Percentiles rank a stretch among this genome's conserved stretches.
phyloP scores from a whole-genome alignment of 192 early-diverging fungal genomes.

The Coemansia sp. region DNA sequence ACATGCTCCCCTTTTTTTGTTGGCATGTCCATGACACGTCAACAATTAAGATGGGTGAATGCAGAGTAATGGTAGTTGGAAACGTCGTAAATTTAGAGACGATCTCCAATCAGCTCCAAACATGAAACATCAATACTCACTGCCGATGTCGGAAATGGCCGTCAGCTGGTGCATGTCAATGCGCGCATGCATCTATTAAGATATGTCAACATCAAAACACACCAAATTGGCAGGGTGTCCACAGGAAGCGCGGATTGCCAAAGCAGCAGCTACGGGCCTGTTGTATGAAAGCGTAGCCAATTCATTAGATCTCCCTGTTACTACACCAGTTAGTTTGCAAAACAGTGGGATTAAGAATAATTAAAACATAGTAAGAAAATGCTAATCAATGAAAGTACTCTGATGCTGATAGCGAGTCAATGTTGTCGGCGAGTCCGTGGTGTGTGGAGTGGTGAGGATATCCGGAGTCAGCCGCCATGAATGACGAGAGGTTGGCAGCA shows the following conservation, averaged over 20 bases:
- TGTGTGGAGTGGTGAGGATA: background rate
- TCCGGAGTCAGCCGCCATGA: constrained; percentile 21
- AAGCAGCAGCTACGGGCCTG: background rate
- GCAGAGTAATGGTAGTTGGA: background rate
- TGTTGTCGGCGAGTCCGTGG: constrained; percentile 5
- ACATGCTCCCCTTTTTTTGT: background rate
- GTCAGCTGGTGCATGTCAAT: background rate
- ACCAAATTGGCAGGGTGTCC: background rate
- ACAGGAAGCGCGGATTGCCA: background rate
- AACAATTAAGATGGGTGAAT: background rate
- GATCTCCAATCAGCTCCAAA: background rate
- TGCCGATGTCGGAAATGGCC: background rate
- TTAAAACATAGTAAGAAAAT: background rate
- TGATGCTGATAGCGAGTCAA: constrained; percentile 5
- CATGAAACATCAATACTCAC: background rate
- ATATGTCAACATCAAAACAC: background rate
- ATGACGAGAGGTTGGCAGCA: constrained; percentile 34
- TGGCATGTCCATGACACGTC: background rate
- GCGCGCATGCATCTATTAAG: background rate
- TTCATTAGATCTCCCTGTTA: background rate
- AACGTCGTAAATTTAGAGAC: background rate
- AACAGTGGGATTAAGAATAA: background rate
- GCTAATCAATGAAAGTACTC: constrained; percentile 5
- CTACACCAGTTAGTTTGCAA: background rate
- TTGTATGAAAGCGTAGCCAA: background rate